These are phyloP conservation scores for Fagopyrum homotropicum DNA, from an alignment of 148 eudicot species.

Conservation along the genomic window DNA sequence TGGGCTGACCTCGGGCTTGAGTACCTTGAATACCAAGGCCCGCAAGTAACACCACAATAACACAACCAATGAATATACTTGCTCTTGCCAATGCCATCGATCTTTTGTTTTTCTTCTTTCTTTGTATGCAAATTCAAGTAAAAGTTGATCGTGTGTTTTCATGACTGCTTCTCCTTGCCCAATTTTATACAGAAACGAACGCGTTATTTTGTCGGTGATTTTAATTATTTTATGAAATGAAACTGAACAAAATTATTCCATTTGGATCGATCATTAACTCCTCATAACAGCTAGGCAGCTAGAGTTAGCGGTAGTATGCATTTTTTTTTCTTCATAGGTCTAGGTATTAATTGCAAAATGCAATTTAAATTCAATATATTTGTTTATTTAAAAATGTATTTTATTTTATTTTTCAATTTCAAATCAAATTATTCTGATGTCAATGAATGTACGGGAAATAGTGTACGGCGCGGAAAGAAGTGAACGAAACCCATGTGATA, in stretches of 20 bases:
- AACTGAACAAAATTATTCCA: background rate
- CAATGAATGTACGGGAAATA: slow-evolving; percentile 2
- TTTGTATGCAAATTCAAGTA: background rate
- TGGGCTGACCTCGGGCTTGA: background rate
- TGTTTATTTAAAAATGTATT: background rate
- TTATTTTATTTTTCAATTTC: background rate
- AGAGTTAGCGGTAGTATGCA: background rate
- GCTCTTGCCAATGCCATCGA: background rate
- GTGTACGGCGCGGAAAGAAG: slow-evolving; percentile 5
- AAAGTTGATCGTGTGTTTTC: background rate
- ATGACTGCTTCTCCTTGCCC: background rate
- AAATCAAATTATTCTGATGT: background rate
- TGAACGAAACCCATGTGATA: slow-evolving; percentile 6
- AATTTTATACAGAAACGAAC: background rate
- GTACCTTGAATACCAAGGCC: slow-evolving; percentile 17
- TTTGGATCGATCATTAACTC: background rate
- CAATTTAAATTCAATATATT: background rate
- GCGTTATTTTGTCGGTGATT: slow-evolving; percentile 10
- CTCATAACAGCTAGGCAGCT: slow-evolving; percentile 1
- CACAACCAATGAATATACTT: background rate
- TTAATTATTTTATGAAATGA: background rate
- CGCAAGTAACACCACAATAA: background rate
- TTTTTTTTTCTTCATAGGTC: background rate
- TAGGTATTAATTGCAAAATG: background rate
- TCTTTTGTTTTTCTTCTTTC: background rate